Evolutionary conservation across 306 rosid genomes (phyloP).

Genomic region (Quercus variabilis): DNA sequence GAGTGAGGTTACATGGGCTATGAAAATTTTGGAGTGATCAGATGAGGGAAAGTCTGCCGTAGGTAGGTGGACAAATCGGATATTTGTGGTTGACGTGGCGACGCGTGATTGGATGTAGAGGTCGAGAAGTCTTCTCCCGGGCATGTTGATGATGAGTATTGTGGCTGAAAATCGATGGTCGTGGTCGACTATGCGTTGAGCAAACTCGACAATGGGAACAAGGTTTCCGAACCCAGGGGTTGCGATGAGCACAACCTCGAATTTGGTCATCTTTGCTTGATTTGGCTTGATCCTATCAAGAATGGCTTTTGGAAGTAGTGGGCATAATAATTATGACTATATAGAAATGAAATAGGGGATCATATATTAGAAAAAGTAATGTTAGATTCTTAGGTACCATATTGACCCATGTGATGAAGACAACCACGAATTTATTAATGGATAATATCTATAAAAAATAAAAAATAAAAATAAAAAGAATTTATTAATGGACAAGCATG

Average conservation of each 20-base stretch:
- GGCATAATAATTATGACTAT: too few relatives aligned
- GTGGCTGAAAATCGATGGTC: slow-evolving; percentile 47
- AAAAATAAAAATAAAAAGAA: too few relatives aligned
- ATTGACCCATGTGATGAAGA: too few relatives aligned
- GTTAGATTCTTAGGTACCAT: too few relatives aligned
- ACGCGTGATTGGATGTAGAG: slow-evolving; percentile 36
- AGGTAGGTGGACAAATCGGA: slow-evolving; percentile 42
- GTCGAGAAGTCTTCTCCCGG: slow-evolving; percentile 37
- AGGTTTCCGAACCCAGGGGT: slow-evolving; percentile 55
- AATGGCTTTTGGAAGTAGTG: too few relatives aligned
- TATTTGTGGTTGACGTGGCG: slow-evolving; percentile 5
- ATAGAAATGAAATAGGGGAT: too few relatives aligned
- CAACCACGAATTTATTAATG: too few relatives aligned
- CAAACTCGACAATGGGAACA: slow-evolving; percentile 56
- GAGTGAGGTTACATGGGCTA: slow-evolving; percentile 23
- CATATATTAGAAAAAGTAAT: too few relatives aligned
- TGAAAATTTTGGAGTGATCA: slow-evolving; percentile 33
- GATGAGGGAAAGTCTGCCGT: slow-evolving; percentile 29
- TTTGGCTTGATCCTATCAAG: neutral
- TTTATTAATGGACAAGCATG: too few relatives aligned
- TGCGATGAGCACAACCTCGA: slow-evolving; percentile 45
- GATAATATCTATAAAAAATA: too few relatives aligned
- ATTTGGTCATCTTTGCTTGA: slow-evolving; percentile 7
- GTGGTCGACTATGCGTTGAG: slow-evolving; percentile 39
- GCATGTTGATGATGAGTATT: slow-evolving; percentile 42